These are phyloP conservation scores for Osmanthus fragrans DNA, from an alignment of 257 asterid genomes.

Conservation along the genomic window DNA sequence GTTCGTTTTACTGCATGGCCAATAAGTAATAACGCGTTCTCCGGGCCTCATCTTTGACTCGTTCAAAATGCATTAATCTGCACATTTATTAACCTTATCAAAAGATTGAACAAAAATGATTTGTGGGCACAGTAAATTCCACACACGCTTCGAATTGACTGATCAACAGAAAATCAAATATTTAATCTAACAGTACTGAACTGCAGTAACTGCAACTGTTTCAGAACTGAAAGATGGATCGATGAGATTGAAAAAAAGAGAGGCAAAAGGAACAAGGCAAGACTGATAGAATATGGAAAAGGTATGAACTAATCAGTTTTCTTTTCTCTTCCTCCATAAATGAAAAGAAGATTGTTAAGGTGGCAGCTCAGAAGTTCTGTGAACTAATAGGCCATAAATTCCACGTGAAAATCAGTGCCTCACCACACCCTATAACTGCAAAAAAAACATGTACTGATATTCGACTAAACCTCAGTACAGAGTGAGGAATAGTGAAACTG, in stretches of 20 bases:
- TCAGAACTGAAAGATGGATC: constrained; percentile 34
- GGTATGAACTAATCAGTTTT: too few species aligned
- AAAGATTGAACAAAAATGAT: too few species aligned
- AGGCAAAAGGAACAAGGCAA: constrained; percentile 36
- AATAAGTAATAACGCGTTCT: too few species aligned
- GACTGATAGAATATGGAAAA: too few species aligned
- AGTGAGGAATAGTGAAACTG: constrained; percentile 23
- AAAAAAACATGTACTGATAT: constrained; percentile 5
- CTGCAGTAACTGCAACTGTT: constrained; percentile 31
- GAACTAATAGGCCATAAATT: neutral
- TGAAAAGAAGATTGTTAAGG: neutral
- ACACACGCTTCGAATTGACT: neutral
- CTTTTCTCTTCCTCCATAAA: neutral
- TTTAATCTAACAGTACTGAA: constrained; percentile 19
- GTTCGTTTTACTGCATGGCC: too few species aligned
- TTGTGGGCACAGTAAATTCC: too few species aligned
- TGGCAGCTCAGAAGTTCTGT: too few species aligned
- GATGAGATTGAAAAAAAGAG: neutral
- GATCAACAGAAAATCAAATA: neutral
- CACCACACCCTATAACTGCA: constrained; percentile 1
- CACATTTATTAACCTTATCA: too few species aligned
- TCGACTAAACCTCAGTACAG: constrained; percentile 18
- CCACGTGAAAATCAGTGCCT: constrained; percentile 42
- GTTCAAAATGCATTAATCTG: too few species aligned
- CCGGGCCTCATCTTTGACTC: too few species aligned